Evolutionary conservation across 805 yeast species (phyloP).

Genomic region (Spathaspora sp.): DNA sequence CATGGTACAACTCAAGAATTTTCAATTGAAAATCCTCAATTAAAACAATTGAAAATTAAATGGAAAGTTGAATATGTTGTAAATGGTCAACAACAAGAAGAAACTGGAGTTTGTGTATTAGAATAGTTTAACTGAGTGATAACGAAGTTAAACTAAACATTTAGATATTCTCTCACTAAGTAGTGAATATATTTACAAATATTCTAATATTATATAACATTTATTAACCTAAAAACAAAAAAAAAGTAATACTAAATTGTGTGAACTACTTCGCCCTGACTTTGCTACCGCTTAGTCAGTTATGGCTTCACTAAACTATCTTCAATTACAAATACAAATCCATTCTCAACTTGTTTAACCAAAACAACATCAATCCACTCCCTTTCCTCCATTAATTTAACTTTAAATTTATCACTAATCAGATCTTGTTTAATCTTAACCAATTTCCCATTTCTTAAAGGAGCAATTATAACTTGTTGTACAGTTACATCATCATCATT

Average conservation of each 20-base stretch:
- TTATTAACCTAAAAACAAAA: no score
- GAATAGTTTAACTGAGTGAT: conserved; percentile 1
- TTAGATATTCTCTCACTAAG: no score
- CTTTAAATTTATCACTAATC: conserved; percentile 13
- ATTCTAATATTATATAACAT: no score
- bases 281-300: background rate
- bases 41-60: conserved; percentile 56
- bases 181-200: no score
- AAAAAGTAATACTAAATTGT: background rate
- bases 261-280: background rate
- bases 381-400: conserved; percentile 7
- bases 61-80: conserved; percentile 64
- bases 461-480: conserved; percentile 10
- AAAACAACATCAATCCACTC: conserved; percentile 19
- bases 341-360: conserved; percentile 35
- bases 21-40: conserved; percentile 28
- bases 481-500: conserved; percentile 3
- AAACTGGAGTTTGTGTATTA: conserved; percentile 48
- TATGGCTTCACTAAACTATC: conserved; percentile 27
- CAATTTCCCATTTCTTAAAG: conserved; percentile 18
- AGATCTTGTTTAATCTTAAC: conserved; percentile 18
- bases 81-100: conserved; percentile 48
- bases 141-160: no score
- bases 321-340: conserved; percentile 34
- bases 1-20: conserved; percentile 55